Conservation (phyloP, 495 filamentous ascomycete species). For the Amphirosellinia nigrospora region DNA sequence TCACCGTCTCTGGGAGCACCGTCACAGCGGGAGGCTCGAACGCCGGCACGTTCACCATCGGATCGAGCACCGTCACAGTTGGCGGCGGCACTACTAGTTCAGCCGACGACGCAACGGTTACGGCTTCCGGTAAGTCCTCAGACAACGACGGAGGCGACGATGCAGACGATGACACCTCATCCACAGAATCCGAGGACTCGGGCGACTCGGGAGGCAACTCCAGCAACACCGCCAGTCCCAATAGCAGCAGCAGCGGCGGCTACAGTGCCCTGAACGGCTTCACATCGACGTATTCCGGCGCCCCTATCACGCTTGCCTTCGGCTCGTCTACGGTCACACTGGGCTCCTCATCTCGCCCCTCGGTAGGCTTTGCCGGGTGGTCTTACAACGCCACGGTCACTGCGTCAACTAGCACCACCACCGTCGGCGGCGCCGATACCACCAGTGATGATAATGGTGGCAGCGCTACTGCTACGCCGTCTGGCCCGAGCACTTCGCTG, state of each 20-base stretch:
- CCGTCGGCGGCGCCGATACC: constrained; percentile 11
- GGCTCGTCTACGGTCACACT: constrained; percentile 19
- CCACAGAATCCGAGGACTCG: not conserved
- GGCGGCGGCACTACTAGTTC: not conserved
- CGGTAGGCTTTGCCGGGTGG: not conserved
- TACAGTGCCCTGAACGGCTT: constrained; percentile 1
- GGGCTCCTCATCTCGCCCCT: not conserved
- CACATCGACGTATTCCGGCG: constrained; percentile 3
- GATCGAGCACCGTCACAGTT: constrained; percentile 17
- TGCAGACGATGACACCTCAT: not conserved
- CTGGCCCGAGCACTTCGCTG: constrained; percentile 34
- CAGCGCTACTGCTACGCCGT: constrained; percentile 33
- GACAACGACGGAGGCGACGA: not conserved
- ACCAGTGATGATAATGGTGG: constrained; percentile 9
- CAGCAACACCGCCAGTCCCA: not conserved
- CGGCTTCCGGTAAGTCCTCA: constrained; percentile 1
- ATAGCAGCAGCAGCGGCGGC: not conserved
- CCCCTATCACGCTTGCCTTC: constrained; percentile 8
- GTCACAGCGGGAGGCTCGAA: constrained; percentile 26
- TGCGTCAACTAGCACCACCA: constrained; percentile 7
- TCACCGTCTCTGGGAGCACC: constrained; percentile 15
- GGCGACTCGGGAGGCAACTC: not conserved
- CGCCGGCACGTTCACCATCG: constrained; percentile 34
- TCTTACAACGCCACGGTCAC: constrained; percentile 19
- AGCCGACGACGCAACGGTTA: not conserved